Base-by-base conservation (phyloP, 768 basidiomycete genomes). In the Tulasnella sp. region DNA sequence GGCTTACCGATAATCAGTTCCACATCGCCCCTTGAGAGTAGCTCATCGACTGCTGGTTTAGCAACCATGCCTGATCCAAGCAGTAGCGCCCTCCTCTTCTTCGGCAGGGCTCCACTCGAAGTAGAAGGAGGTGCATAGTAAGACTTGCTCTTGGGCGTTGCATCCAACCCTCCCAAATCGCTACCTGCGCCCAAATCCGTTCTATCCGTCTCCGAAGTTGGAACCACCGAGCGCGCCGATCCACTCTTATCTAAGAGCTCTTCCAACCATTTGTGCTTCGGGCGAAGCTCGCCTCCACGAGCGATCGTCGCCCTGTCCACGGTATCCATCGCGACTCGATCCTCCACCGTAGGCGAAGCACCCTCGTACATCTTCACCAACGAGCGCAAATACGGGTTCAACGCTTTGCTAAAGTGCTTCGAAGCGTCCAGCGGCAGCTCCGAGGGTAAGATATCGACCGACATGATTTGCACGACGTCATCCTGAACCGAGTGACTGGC, bases 51-150 rank as follows among this genome's bases (percentile, higher is more conserved):
- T 0, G 94, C 94, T 21, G 97, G 97, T 2, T 92, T 93, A 6
- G 96, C 95, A 27, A 98, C 97, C 91, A 98, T 95, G n/a, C 97
- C 97, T 77, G 94, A 95, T 10, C 97, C 97, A 2, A 98, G 88
- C 83, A 98, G 87, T 44, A 98, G 84, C 0, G 96, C 89, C 80
- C 82, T 85, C 82, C 88, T 90, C 86, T 92, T 92, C 75, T 79
- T 77, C 16, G 38, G 75, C 18, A 42, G 27, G 16, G 74, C 74
- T 1, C 40, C 74, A 4, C 9, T 8, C 7, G 42, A 52, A 0
- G 74, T 46, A 2, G 74, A 75, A 34, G 62, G 62, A 34, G 62
- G 62, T 14, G 62, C 31, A 24, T 46, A 39, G 21, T 74, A 40
- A 4, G 39, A 3, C n/a, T 39, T 46, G n/a, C 72, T 34, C 8